Evolutionary conservation across 768 basidiomycete genomes (phyloP), one percentile per base, ranked within the genome.

Genomic region (Neoboletus brunneissimus): DNA sequence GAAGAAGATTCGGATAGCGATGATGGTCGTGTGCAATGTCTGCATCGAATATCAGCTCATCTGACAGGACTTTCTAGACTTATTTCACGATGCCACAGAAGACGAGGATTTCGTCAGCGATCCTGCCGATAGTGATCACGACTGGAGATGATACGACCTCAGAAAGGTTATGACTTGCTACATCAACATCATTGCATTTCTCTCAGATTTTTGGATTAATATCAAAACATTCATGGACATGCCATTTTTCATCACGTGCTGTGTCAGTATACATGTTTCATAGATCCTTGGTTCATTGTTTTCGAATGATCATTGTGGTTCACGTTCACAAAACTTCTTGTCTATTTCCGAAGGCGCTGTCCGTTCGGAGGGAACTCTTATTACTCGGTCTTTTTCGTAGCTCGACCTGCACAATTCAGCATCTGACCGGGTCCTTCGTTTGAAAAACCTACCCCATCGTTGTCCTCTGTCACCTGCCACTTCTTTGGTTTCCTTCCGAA

Each of bases 1-100:
- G 89, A 86, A 48, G 83, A 85, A 38, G 73, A 77, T 25, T 72
- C 74, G 11, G 75, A 75, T 23, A 73, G 69, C 18, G 75, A 75
- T 32, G 72, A 71, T 41, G 78, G 75, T 65, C 77, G 76, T 75
- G 59, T 29, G 62, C 64, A 56, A 32, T 22, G 42, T 42, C 10
- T 31, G 4, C 44, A 34, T 25, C 50, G 27, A 44, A 55, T 35
- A 51, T 41, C 38, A 23, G 5, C 18, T 25, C 18, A 51, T 13
- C 51, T 54, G 35, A 58, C 55, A 23, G 22, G 23, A 40, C 42
- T 47, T 37, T 51, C n/a, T 57, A 85, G 87, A 87, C 57, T 79
- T 78, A 38, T 86, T 82, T 59, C 80, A 84, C 55, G 83, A 85
- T 54, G 56, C 71, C 53, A 81, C 80, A 3, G 83, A 84, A 42